Evolutionary conservation across 495 filamentous ascomycete genomes (phyloP).

Genomic region (Penicillium egyptiacum): DNA sequence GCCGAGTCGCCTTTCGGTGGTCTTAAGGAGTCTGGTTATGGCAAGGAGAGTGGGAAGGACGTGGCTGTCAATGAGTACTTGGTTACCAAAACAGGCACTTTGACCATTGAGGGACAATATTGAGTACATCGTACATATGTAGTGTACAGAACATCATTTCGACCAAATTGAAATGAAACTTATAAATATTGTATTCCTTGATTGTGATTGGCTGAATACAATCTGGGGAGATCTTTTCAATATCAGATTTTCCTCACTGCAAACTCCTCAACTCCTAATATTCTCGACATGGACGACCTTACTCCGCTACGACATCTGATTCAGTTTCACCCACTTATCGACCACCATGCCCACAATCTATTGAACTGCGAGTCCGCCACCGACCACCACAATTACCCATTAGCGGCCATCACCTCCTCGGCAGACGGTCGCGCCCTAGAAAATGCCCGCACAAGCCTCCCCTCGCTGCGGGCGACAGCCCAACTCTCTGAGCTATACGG

Average conservation of each 20-base stretch:
- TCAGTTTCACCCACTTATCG: conserved; percentile 72
- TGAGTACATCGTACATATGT: conserved; percentile 10
- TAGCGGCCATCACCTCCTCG: conserved; percentile 69
- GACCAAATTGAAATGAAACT: neutral
- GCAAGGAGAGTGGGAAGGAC: conserved; percentile 74
- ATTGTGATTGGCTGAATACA: neutral
- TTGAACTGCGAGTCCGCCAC: conserved; percentile 43
- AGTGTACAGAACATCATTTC: neutral
- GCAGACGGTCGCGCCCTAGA: conserved; percentile 66
- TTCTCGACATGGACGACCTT: conserved; percentile 31
- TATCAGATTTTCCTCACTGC: conserved; percentile 2
- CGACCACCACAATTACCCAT: conserved; percentile 42
- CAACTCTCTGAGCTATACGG: conserved; percentile 65
- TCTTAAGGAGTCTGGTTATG: conserved; percentile 74
- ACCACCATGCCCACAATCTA: conserved; percentile 85
- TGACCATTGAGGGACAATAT: conserved; percentile 63
- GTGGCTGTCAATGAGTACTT: conserved; percentile 69
- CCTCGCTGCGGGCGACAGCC: conserved; percentile 67
- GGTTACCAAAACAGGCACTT: conserved; percentile 69
- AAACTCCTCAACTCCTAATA: neutral
- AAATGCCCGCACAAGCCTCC: conserved; percentile 58
- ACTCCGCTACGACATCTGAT: conserved; percentile 51
- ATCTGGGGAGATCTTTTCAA: conserved; percentile 1
- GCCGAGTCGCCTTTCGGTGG: conserved; percentile 75
- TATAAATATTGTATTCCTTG: neutral